phyloP scores from a whole-genome alignment of 2,329 filamentous ascomycete genomes.

The Lachnellula arida region DNA sequence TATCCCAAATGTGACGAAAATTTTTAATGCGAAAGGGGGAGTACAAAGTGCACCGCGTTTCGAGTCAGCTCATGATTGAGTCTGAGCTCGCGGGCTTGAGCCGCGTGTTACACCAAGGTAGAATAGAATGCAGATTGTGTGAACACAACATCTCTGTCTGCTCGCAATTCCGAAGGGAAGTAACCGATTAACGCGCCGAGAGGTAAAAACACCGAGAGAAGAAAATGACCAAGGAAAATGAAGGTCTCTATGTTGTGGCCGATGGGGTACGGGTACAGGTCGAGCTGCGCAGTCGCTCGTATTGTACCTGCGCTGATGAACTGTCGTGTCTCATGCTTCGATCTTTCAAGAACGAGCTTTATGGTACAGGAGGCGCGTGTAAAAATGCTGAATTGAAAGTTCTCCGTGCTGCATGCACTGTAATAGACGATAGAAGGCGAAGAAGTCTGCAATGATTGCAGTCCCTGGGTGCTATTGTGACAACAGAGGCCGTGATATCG shows the following conservation, averaged over 20 bases:
- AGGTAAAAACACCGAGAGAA: constrained; percentile 17
- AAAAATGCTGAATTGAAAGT: constrained; percentile 16
- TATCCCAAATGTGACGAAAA: constrained; percentile 4
- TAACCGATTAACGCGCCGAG: constrained; percentile 19
- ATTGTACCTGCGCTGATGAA: constrained; percentile 30
- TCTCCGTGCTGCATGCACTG: constrained; percentile 27
- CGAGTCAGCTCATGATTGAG: constrained; percentile 1
- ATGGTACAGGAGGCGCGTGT: constrained; percentile 32
- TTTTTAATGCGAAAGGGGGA: constrained; percentile 7
- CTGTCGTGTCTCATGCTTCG: constrained; percentile 26
- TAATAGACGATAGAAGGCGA: constrained; percentile 24
- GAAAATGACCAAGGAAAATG: constrained; percentile 16
- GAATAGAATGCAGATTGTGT: constrained; percentile 21
- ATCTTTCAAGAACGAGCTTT: constrained; percentile 31
- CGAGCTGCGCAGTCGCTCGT: constrained; percentile 31
- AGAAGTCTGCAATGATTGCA: constrained; percentile 17
- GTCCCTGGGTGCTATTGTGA: constrained; percentile 32
- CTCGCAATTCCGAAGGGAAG: constrained; percentile 24
- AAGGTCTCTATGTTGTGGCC: constrained; percentile 27
- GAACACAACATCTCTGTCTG: constrained; percentile 25
- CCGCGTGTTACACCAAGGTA: constrained; percentile 10
- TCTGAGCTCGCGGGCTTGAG: constrained; percentile 4
- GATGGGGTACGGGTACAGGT: constrained; percentile 31
- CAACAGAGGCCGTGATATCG: constrained; percentile 33
- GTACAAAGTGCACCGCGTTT: constrained; percentile 19